phyloP scores from a whole-genome alignment of 2,329 filamentous ascomycete genomes.

The Cercospora sesami region DNA sequence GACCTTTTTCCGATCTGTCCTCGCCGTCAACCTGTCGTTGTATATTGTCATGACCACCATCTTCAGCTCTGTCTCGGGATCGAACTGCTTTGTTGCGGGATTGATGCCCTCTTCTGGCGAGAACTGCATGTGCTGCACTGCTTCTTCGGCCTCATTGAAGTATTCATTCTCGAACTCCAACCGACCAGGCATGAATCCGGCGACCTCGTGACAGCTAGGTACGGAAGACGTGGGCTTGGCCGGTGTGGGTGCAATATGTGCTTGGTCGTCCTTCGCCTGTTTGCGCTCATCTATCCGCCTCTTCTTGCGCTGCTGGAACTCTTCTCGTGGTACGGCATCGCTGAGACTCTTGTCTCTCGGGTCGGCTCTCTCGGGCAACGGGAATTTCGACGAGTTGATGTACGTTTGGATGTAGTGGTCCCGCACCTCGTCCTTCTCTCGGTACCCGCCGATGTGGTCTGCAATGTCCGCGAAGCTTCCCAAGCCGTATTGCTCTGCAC shows the following conservation, averaged over 20 bases:
- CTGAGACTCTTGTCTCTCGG: constrained; percentile 77
- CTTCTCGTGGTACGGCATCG: constrained; percentile 79
- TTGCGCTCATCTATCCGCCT: constrained; percentile 86
- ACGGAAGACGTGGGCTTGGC: constrained; percentile 95
- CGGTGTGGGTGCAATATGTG: constrained; percentile 75
- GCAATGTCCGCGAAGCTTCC: constrained; percentile 98
- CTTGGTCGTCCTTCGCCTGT: constrained; percentile 79
- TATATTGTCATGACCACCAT: constrained; percentile 98
- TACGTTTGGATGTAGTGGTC: constrained; percentile 92
- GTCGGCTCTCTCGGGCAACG: constrained; percentile 81
- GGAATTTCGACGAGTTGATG: constrained; percentile 78
- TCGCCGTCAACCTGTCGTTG: constrained; percentile 84
- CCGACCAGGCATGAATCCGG: constrained; percentile 97
- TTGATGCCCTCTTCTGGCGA: constrained; percentile 94
- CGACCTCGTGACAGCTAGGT: constrained; percentile 94
- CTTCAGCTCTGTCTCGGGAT: constrained; percentile 96
- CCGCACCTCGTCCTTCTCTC: constrained; percentile 90
- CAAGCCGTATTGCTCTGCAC: constrained; percentile 91
- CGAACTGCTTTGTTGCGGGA: constrained; percentile 76
- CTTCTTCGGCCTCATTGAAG: constrained; percentile 96
- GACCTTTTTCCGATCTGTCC: constrained; percentile 92
- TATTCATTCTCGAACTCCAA: constrained; percentile 97
- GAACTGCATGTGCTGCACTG: constrained; percentile 97
- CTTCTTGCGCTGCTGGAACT: constrained; percentile 92
- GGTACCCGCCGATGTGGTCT: constrained; percentile 94